phyloP scores from a whole-genome alignment of 352 stramenopile genomes.

The Globisporangium camurandrum region DNA sequence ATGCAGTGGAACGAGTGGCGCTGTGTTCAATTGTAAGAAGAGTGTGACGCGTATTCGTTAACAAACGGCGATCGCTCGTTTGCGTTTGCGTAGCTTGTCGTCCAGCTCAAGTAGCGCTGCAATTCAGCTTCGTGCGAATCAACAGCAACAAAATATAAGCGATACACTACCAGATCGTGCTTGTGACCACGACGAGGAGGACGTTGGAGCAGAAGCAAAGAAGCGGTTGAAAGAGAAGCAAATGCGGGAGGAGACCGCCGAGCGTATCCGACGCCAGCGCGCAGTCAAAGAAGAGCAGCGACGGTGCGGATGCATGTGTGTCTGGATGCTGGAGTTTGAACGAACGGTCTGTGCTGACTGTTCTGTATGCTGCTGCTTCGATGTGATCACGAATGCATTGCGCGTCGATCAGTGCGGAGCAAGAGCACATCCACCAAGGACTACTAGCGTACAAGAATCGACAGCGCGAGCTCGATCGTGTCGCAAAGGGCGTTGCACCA shows the following conservation, averaged over 20 bases:
- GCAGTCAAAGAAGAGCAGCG: conserved; percentile 32
- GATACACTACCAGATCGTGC: neutral
- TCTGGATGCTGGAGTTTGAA: neutral
- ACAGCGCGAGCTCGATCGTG: conserved; percentile 48
- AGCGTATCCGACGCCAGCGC: conserved; percentile 35
- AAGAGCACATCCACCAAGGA: conserved; percentile 41
- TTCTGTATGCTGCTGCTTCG: neutral
- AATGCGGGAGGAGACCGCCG: conserved; percentile 38
- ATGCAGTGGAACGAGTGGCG: neutral
- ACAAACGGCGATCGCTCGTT: too few relatives aligned
- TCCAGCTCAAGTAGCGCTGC: neutral
- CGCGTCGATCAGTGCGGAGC: conserved; percentile 26
- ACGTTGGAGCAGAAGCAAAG: conserved; percentile 12
- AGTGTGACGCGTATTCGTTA: too few relatives aligned
- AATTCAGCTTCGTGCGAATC: neutral
- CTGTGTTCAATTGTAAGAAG: neutral
- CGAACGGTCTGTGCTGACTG: too few relatives aligned
- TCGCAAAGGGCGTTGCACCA: conserved; percentile 36
- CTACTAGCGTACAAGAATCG: conserved; percentile 48
- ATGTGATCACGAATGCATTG: neutral
- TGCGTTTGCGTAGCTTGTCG: neutral
- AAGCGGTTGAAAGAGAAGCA: conserved; percentile 30
- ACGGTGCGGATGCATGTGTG: conserved; percentile 17
- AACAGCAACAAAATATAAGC: neutral
- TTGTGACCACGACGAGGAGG: conserved; percentile 16